Evolutionary conservation across 2,329 filamentous ascomycete species (phyloP).

Genomic region (Aspergillus sergii): DNA sequence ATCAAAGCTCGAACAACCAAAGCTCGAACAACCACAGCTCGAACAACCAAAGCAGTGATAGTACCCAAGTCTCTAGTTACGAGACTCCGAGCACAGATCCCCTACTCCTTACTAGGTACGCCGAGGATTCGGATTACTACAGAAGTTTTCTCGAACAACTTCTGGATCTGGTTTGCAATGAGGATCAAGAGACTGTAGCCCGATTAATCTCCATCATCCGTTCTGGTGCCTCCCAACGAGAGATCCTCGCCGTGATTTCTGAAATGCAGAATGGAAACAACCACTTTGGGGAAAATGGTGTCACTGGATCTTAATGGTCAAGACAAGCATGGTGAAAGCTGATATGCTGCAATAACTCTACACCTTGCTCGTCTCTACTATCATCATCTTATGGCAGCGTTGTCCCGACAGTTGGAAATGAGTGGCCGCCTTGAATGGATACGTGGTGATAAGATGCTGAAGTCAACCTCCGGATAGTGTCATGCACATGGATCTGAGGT

Average conservation of each 20-base stretch:
- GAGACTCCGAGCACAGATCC: slow-evolving; percentile 5
- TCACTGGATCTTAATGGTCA: slow-evolving; percentile 3
- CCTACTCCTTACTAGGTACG: slow-evolving; percentile 2
- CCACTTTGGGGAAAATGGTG: background rate
- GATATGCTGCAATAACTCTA: background rate
- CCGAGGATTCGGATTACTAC: slow-evolving; percentile 26
- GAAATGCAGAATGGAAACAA: slow-evolving; percentile 8
- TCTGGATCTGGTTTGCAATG: slow-evolving; percentile 26
- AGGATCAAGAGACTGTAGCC: slow-evolving; percentile 25
- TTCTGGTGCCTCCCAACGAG: slow-evolving; percentile 30
- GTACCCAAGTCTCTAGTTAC: slow-evolving; percentile 3
- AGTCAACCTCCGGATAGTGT: background rate
- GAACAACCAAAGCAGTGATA: slow-evolving; percentile 11
- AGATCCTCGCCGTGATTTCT: slow-evolving; percentile 27
- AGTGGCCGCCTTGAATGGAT: background rate
- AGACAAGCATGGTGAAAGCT: slow-evolving; percentile 2
- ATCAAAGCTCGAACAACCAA: background rate
- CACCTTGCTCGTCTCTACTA: background rate
- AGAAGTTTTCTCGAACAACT: slow-evolving; percentile 29
- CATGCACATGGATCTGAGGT: background rate
- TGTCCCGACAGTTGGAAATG: background rate
- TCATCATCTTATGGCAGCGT: background rate
- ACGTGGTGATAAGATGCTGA: background rate
- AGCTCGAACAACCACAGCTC: background rate
- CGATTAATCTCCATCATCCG: slow-evolving; percentile 31